Conservation (phyloP, 108 stramenopile species). For the Bacterosira constricta region DNA sequence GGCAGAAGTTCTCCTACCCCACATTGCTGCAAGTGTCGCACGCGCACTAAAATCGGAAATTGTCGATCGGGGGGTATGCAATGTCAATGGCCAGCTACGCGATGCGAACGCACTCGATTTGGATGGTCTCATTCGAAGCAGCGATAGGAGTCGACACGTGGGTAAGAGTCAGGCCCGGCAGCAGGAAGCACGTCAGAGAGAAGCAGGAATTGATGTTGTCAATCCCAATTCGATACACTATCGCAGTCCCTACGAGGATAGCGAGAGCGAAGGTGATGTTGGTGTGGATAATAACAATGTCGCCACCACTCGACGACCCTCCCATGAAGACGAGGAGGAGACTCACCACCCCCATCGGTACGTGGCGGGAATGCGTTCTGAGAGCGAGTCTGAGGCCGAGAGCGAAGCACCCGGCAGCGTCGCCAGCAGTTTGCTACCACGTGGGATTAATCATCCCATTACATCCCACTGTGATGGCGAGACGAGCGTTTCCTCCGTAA, state of each 20-base stretch:
- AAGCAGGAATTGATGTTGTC: slow-evolving; percentile 51
- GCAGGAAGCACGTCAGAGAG: slow-evolving; percentile 41
- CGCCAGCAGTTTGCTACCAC: slow-evolving; percentile 41
- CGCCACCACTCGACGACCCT: slow-evolving; percentile 2
- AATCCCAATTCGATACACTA: slow-evolving; percentile 81
- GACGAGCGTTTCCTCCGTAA: slow-evolving; percentile 67
- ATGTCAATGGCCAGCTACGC: slow-evolving; percentile 81
- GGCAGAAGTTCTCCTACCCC: slow-evolving; percentile 73
- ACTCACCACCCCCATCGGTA: no score
- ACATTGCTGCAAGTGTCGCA: slow-evolving; percentile 71
- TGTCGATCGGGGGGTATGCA: slow-evolving; percentile 76
- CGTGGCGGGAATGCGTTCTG: slow-evolving; percentile 8
- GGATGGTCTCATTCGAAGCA: slow-evolving; percentile 74
- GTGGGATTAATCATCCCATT: slow-evolving; percentile 15
- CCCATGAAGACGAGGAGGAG: neutral
- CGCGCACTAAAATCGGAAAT: slow-evolving; percentile 73
- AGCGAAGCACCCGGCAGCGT: slow-evolving; percentile 40
- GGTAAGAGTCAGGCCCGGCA: slow-evolving; percentile 11
- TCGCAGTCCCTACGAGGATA: slow-evolving; percentile 75
- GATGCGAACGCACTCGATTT: slow-evolving; percentile 84
- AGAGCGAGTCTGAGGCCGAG: slow-evolving; percentile 39
- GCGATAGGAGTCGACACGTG: slow-evolving; percentile 52
- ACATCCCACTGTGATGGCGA: no score
- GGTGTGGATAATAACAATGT: slow-evolving; percentile 37
- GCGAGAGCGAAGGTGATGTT: slow-evolving; percentile 56